Evolutionary conservation across 345 rosid species (phyloP), one percentile per base, ranked within the genome.

Genomic region (Cardiospermum halicacabum): DNA sequence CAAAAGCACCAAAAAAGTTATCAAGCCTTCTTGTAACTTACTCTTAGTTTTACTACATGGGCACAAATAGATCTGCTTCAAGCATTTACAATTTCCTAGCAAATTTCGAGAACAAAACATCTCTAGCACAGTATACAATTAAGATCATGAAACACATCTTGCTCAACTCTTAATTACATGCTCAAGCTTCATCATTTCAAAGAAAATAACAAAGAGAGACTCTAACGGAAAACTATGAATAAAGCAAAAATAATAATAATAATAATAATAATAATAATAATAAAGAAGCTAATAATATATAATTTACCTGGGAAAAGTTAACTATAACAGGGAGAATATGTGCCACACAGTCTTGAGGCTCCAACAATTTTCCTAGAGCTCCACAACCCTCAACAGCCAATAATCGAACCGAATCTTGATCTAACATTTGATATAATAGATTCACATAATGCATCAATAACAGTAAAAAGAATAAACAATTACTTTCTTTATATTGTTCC

Each of bases 331-430:
- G 91, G 34, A 88, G 88, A 73, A 85, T 81, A 77, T 80, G 87
- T 6, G 81, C 73, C 19, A 88, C 83, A 69, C 95, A 85, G 63
- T 88, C 87, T 50, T 82, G 87, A 66, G 95, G 81, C 63, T 88
- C 86, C 81, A 88, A 75, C 84, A 85, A 70, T 75, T 85, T 85
- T 56, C 95, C 91, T 55, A 84, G 88, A 48, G 91, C 82, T 69
- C 87, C 82, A 73, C 89, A 85, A 65, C 95, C 86, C 80, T 88
- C 95, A 75, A 88, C 89, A 26, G 89, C 95, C 84, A 88, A 76
- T 66, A 88, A 67, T 36, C 85, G 84, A 67, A 88, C 91, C 26
- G 95, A 80, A 76, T 88, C 95, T 76, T 88, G 95, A 60, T 88
- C 89, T 88, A 86, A 66, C 40, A 63, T 63, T 45, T 53, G 51